Evolutionary conservation across 1,284 basidiomycete species (phyloP).

Genomic region (Austroboletus niveus): DNA sequence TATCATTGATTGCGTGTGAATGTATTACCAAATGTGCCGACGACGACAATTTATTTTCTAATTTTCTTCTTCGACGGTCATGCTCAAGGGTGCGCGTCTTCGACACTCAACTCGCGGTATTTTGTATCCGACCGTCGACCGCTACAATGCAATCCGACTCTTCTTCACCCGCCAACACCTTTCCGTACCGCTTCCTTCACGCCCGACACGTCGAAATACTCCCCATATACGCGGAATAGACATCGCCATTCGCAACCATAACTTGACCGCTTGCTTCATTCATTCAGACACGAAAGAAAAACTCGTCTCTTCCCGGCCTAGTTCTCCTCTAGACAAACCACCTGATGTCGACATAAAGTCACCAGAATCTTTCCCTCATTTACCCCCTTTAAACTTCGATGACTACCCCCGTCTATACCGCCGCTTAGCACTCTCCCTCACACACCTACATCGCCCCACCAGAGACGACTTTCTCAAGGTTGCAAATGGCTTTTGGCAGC

Average conservation of each 20-base stretch:
- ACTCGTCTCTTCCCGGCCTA: not conserved
- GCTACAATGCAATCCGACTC: conserved; percentile 48
- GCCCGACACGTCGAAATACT: not conserved
- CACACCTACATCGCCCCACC: conserved; percentile 79
- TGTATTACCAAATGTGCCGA: conserved; percentile 2
- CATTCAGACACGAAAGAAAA: conserved; percentile 17
- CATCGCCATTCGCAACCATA: not conserved
- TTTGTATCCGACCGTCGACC: conserved; percentile 37
- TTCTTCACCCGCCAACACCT: conserved; percentile 45
- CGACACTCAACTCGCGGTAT: conserved; percentile 34
- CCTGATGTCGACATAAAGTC: conserved; percentile 6
- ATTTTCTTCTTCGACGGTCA: not conserved
- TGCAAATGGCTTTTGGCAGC: conserved; percentile 87
- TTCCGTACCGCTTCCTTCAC: conserved; percentile 3
- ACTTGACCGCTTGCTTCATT: conserved; percentile 9
- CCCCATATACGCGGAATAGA: not conserved
- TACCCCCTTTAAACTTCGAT: conserved; percentile 45
- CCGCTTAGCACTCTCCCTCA: conserved; percentile 69
- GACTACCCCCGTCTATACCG: conserved; percentile 82
- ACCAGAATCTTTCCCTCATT: conserved; percentile 6
- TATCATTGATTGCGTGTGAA: conserved; percentile 13
- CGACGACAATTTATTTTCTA: not conserved
- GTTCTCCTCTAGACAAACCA: conserved; percentile 3
- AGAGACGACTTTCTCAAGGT: conserved; percentile 87
- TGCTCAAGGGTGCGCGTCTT: conserved; percentile 16